A percentile compares a stretch with the other conserved stretches of the same genome.
These are phyloP conservation scores for Ambrosia hybrid DNA, from an alignment of 140 eudicot genomes.

Conservation along the genomic window DNA sequence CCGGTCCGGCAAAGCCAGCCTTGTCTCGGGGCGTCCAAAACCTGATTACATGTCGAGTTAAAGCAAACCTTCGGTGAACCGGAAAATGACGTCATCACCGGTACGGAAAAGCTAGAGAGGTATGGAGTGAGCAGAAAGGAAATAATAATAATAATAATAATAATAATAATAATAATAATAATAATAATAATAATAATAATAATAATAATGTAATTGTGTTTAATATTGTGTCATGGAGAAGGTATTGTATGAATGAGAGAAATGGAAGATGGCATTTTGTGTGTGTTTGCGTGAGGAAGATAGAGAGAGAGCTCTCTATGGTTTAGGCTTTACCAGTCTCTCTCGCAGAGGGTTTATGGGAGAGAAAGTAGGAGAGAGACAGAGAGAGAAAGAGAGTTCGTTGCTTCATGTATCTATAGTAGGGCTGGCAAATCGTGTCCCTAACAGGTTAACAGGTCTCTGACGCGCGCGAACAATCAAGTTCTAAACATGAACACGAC, in stretches of 20 bases:
- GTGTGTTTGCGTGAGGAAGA: neutral
- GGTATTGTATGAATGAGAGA: constrained; percentile 1
- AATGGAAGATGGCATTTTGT: constrained; percentile 30
- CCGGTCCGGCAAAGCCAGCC: constrained; percentile 90
- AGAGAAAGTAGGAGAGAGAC: neutral
- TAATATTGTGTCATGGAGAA: neutral
- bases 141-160: too few species aligned
- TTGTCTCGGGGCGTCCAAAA: constrained; percentile 41
- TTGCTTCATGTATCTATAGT: too few species aligned
- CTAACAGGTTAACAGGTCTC: too few species aligned
- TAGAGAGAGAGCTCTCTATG: too few species aligned
- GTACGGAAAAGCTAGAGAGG: constrained; percentile 28
- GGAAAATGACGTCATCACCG: constrained; percentile 46
- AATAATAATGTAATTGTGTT: neutral
- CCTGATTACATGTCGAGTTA: constrained; percentile 53
- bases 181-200: too few species aligned
- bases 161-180: too few species aligned
- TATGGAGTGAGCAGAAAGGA: neutral
- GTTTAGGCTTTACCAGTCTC: too few species aligned
- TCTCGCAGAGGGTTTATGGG: too few species aligned
- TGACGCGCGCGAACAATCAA: too few species aligned
- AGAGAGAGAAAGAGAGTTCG: too few species aligned
- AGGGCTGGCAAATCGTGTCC: too few species aligned
- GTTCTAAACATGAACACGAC: too few species aligned
- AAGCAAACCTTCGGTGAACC: constrained; percentile 48